Evolutionary conservation across 2,329 filamentous ascomycete species (phyloP), one percentile per base, ranked within the genome.

Genomic region (Fusarium oligoseptatum): DNA sequence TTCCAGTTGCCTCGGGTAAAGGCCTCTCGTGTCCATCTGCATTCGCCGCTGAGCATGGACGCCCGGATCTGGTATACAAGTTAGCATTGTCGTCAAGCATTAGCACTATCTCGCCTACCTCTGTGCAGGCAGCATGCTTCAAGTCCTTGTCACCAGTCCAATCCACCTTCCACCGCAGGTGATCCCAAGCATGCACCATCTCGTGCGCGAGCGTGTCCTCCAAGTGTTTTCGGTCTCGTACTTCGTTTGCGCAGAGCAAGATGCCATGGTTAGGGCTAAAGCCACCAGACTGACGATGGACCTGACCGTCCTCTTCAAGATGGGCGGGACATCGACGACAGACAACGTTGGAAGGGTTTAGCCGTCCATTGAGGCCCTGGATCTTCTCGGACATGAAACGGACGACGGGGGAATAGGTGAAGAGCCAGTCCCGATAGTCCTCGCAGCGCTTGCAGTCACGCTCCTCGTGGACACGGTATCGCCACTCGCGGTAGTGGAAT

Each of bases 101-200:
- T n/a, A 17, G 17, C 24, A 29, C 32, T 10, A 61, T 27, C 15
- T 39, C 34, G 70, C 81, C 73, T 84, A 96, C 94, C 92, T 99
- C 97, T 66, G 95, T 93, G 83, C 97, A 99, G 65, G 97, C 97
- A 39, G 95, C 94, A 84, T 99, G 97, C 82, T 92, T 91, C 83
- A 99, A 82, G 82, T 95, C 87, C 85, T 85, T 94, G 77, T 88
- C 87, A 6, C 88, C 90, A n/a, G 86, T 83, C 86, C 93, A 94
- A 80, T 98, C 93, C 52, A 98, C 92, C 84, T 98, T 97, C 87
- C 95, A 99, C 73, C 96, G 87, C 77, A 98, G 81, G 82, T 97
- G 93, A 82, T 99, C 97, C 88, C 95, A 98, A 1, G 95, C 95
- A 83, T 99, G 97, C 63, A 99, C 93, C 95, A 99, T 97, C 86